Conservation (phyloP, 2,329 filamentous ascomycete species). For the Cryphonectria radicalis region DNA sequence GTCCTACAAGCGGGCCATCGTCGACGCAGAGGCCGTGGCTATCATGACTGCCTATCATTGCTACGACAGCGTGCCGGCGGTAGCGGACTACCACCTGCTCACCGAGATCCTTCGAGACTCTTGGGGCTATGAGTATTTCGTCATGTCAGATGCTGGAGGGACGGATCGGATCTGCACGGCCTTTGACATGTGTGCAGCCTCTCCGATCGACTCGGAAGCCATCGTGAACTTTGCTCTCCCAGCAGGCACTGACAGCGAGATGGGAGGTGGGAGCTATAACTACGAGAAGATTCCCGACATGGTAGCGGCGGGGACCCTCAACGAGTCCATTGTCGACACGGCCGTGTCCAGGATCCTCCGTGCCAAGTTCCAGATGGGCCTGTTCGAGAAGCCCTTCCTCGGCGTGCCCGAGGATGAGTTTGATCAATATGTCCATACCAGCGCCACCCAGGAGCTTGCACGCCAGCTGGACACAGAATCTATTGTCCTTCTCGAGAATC, state of each 20-base stretch:
- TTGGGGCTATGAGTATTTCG: constrained; percentile 74
- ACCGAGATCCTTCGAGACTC: constrained; percentile 71
- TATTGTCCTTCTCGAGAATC: constrained; percentile 64
- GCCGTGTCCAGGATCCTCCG: constrained; percentile 69
- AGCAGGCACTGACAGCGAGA: constrained; percentile 74
- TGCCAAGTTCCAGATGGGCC: constrained; percentile 70
- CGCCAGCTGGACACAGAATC: constrained; percentile 67
- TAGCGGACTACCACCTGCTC: constrained; percentile 67
- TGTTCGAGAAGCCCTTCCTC: constrained; percentile 72
- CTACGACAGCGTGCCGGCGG: constrained; percentile 72
- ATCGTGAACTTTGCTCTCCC: constrained; percentile 63
- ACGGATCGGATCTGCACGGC: constrained; percentile 68
- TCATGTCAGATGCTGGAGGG: constrained; percentile 67
- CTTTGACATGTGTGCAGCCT: constrained; percentile 66
- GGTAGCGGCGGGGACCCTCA: constrained; percentile 63
- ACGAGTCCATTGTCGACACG: constrained; percentile 62
- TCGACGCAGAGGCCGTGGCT: constrained; percentile 66
- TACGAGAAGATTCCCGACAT: constrained; percentile 69
- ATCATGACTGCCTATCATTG: constrained; percentile 79
- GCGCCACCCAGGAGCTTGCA: constrained; percentile 61
- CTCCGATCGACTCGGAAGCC: constrained; percentile 66
- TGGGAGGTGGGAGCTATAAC: constrained; percentile 77
- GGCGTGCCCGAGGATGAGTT: constrained; percentile 61
- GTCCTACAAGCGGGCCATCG: constrained; percentile 70
- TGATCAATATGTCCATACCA: constrained; percentile 63